Evolutionary conservation across 1,139 yeast species (phyloP).

Genomic region (Spathaspora jeffriesii): DNA sequence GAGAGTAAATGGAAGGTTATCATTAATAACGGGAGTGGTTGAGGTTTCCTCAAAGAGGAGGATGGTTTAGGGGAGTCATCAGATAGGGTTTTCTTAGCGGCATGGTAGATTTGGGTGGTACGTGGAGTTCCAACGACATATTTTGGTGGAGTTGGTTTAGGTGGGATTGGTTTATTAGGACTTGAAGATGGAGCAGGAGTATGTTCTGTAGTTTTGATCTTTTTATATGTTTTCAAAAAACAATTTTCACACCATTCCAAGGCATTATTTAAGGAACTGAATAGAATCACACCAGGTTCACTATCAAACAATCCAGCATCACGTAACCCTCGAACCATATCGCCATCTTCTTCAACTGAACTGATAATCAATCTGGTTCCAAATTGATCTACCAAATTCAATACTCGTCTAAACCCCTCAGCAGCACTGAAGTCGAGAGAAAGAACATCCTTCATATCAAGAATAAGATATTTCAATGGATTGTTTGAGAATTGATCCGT

Average conservation of each 20-base stretch:
- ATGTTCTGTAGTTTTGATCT: constrained; percentile 21
- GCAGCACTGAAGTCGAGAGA: constrained; percentile 95
- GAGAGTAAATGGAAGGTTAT: constrained; percentile 64
- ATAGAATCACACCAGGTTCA: constrained; percentile 53
- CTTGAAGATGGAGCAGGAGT: not conserved
- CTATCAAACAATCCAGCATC: constrained; percentile 73
- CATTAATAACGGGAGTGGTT: constrained; percentile 70
- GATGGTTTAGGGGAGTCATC: constrained; percentile 22
- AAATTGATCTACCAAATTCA: constrained; percentile 72
- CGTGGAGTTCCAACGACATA: constrained; percentile 57
- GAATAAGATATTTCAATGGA: constrained; percentile 75
- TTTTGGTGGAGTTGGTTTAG: not conserved
- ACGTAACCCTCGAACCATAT: constrained; percentile 61
- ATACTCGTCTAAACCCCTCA: constrained; percentile 89
- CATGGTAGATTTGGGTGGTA: constrained; percentile 58
- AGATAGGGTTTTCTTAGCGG: constrained; percentile 56
- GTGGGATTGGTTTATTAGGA: not conserved
- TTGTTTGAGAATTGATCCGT: constrained; percentile 49
- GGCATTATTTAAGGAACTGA: constrained; percentile 79
- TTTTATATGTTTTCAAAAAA: constrained; percentile 67
- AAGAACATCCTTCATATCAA: constrained; percentile 82
- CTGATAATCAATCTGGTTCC: constrained; percentile 75
- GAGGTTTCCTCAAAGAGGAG: constrained; percentile 28
- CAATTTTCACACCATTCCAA: constrained; percentile 97
- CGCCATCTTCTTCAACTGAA: constrained; percentile 66